These are phyloP conservation scores for Solanum dulcamara DNA, from an alignment of 257 asterid species.

Conservation along the genomic window DNA sequence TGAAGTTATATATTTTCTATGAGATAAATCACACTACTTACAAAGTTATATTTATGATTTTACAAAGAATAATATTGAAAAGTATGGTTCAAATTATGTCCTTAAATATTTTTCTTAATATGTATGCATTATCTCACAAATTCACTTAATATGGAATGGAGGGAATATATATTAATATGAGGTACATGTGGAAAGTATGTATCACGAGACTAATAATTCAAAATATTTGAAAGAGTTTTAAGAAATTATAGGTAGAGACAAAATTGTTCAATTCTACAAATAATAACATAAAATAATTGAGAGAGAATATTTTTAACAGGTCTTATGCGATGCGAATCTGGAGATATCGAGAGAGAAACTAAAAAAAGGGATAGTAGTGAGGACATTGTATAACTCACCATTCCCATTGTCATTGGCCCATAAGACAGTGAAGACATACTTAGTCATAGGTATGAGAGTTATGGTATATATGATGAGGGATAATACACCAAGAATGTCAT, in stretches of 20 bases:
- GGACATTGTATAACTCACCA: slow-evolving; percentile 20
- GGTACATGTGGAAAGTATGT: neutral
- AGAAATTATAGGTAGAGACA: neutral
- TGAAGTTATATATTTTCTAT: too few relatives aligned
- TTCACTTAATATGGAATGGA: too few relatives aligned
- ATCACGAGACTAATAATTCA: neutral
- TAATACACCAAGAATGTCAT: slow-evolving; percentile 50
- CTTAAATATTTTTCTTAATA: too few relatives aligned
- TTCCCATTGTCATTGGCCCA: slow-evolving; percentile 78
- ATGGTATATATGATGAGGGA: slow-evolving; percentile 72
- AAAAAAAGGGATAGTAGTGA: neutral
- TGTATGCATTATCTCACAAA: too few relatives aligned
- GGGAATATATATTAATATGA: neutral
- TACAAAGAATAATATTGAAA: too few relatives aligned
- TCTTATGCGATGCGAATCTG: neutral
- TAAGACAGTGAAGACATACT: slow-evolving; percentile 55
- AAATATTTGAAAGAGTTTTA: neutral
- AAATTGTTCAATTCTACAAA: neutral
- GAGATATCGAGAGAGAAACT: neutral
- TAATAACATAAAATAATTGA: neutral
- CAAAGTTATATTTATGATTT: too few relatives aligned
- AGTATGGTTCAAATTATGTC: too few relatives aligned
- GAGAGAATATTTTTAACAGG: neutral
- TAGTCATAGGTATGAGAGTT: slow-evolving; percentile 48
- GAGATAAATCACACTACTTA: too few relatives aligned